Base-by-base conservation (phyloP, 805 yeast species). In the Hanseniaspora guilliermondii region DNA sequence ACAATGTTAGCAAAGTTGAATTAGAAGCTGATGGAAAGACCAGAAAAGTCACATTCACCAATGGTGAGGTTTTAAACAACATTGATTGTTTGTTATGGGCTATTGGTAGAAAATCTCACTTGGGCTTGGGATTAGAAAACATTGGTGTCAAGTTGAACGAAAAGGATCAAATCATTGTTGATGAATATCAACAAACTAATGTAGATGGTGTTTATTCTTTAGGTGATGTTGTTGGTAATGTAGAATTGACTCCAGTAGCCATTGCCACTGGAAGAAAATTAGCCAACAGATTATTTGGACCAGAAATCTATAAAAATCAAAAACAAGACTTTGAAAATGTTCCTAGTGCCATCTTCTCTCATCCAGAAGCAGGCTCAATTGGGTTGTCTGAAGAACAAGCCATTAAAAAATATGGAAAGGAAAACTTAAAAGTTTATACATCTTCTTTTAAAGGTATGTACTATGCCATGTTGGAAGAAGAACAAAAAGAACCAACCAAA, bases 221-320 rank as follows among this genome's bases (percentile, higher is more conserved):
- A 46, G 99, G 99, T 64, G 99, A 93, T 68, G 94, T 91, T 57
- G 84, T 86, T 44, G 97, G 96, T 58, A 81, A 85, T 32, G 84
- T 86, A 45, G 97, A 93, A 73, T 77, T 93, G 63, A 93, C 99
- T 2, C 99, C 99, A 8, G 97, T 88, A 44, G 98, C 98, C 38
- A 93, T 93, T 72, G 97, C 98, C 37, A 89, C 98, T 9, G 99
- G 99, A 58, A 83, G 99, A 70, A 86, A 80, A 68, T 76, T 93
- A 61, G 79, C 97, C 30, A 89, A 91, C 73, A 79, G 99, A 67
- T 72, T 93, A 57, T 93, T 91, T 66, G 96, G 96, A 22, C 83
- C 89, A 55, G 79, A 76, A 58, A 67, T 70, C 55, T 87, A 76
- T 73, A 78, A 78, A 58, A 68, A 79, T 47, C 85, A 83, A 67